Percentiles rank a stretch among this genome's conserved stretches.
Conservation (phyloP, 441 rosid genomes). For the Brassica balearica region DNA sequence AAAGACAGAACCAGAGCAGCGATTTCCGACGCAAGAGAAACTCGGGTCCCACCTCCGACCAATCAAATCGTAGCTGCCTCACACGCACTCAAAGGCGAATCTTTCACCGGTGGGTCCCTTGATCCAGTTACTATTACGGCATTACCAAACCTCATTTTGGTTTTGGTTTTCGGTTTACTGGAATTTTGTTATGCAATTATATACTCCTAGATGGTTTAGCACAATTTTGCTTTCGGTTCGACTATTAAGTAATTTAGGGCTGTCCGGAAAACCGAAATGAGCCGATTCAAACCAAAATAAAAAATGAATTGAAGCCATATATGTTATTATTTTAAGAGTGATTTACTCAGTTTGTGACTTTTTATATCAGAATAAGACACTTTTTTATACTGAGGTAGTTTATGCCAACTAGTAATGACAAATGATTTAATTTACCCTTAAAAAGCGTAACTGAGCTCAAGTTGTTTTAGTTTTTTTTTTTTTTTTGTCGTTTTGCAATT, state of each 20-base stretch:
- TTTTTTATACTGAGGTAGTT: too few species aligned
- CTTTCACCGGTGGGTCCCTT: slow-evolving; percentile 24
- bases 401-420: too few species aligned
- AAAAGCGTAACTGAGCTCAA: too few species aligned
- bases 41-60: slow-evolving; percentile 26
- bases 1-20: slow-evolving; percentile 27
- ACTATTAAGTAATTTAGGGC: not conserved
- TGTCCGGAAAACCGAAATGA: not conserved
- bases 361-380: too few species aligned
- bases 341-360: too few species aligned
- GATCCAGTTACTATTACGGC: slow-evolving; percentile 8
- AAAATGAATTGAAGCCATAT: not conserved
- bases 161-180: not conserved
- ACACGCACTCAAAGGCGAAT: slow-evolving; percentile 41
- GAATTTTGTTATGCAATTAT: not conserved
- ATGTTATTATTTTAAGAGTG: not conserved
- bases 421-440: too few species aligned
- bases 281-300: not conserved
- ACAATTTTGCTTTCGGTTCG: not conserved
- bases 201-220: not conserved
- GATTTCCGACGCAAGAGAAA: slow-evolving; percentile 22
- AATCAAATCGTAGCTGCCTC: slow-evolving; percentile 32
- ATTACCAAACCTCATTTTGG: not conserved
- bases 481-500: too few species aligned
- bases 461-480: too few species aligned